These are phyloP conservation scores for Castanospermum australe DNA, from an alignment of 306 rosid species.

Conservation along the genomic window DNA sequence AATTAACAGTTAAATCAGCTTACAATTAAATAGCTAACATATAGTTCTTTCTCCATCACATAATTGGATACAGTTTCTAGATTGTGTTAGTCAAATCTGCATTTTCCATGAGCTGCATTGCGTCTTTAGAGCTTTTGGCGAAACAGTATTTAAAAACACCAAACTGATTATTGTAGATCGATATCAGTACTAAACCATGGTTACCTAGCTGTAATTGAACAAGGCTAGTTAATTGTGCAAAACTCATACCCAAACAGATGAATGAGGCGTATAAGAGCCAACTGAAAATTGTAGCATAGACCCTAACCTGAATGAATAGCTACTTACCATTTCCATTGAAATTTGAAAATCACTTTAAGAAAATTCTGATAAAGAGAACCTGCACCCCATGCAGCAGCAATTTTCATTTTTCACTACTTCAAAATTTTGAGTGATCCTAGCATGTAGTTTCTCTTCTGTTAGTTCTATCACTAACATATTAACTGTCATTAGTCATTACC, in stretches of 20 bases:
- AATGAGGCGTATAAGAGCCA: not conserved
- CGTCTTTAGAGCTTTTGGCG: not conserved
- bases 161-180: not conserved
- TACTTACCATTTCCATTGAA: not conserved
- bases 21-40: not conserved
- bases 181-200: not conserved
- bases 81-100: not conserved
- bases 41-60: not conserved
- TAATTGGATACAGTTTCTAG: not conserved
- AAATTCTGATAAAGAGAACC: not conserved
- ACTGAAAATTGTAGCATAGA: not conserved
- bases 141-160: not conserved
- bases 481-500: conserved; percentile 7
- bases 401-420: not conserved
- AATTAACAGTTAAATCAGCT: conserved; percentile 11
- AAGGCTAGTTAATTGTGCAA: not conserved
- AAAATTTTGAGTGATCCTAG: not conserved
- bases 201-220: not conserved
- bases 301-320: not conserved
- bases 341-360: not conserved
- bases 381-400: not conserved
- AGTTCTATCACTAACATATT: not conserved
- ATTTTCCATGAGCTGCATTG: not conserved
- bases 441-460: not conserved
- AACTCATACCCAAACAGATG: not conserved